Evolutionary conservation across 257 asterid species (phyloP).

Genomic region (Solanum medicagineum): DNA sequence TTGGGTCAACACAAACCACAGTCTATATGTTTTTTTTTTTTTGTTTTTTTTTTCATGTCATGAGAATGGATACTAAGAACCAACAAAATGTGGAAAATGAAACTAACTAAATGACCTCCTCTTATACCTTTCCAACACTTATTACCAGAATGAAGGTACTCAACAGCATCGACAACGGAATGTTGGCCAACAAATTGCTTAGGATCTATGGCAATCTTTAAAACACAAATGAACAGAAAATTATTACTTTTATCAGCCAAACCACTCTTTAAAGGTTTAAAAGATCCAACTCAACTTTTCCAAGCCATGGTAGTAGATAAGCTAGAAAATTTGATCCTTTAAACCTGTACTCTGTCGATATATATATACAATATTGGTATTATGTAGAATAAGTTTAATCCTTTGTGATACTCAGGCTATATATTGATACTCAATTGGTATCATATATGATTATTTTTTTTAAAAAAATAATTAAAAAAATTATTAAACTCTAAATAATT

Average conservation of each 20-base stretch:
- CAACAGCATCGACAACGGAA: slow-evolving; percentile 89
- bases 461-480: no score
- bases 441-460: no score
- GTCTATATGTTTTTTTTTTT: slow-evolving; percentile 32
- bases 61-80: not conserved
- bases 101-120: not conserved
- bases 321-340: not conserved
- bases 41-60: not conserved
- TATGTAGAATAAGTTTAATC: no score
- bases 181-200: slow-evolving; percentile 55
- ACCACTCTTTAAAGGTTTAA: not conserved
- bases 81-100: no score
- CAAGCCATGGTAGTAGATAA: not conserved
- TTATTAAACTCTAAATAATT: no score
- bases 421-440: no score
- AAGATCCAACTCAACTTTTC: not conserved
- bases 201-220: slow-evolving; percentile 66
- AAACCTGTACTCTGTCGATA: no score
- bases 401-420: no score
- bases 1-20: slow-evolving; percentile 75
- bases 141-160: slow-evolving; percentile 81
- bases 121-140: slow-evolving; percentile 86
- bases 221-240: not conserved
- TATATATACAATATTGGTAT: no score
- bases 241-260: not conserved